Evolutionary conservation across 2,329 filamentous ascomycete genomes (phyloP), one percentile per base, ranked within the genome.

Genomic region (Cryphonectria radicalis): DNA sequence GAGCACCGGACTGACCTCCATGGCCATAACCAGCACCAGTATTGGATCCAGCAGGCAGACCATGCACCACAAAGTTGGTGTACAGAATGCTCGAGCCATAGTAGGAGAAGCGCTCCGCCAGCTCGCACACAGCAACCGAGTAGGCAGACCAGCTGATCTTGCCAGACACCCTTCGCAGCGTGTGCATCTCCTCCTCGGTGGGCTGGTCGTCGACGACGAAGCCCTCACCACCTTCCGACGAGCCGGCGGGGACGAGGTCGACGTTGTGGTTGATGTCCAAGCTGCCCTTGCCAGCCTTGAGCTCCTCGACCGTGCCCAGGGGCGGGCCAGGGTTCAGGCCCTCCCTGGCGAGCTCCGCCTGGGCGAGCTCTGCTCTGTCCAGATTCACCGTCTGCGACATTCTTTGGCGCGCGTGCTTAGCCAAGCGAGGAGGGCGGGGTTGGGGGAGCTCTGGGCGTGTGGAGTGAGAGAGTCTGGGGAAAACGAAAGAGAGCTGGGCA

Each of bases 81-180:
- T 91, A 92, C 42, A 93, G 84, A 43, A 90, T 86, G 60, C 88
- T 87, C 5, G 90, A 90, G 69, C 92, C 92, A 77, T 94, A 93
- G 87, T 93, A 94, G 19, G 90, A 91, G 81, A 93, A 93, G 65
- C 92, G 90, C 82, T 94, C 92, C 82, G 90, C 92, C 70, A 93
- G 82, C 81, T 94, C 92, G 72, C 92, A 88, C 73, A 93, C 89
- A 64, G 90, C 91, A 72, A 94, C 88, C 37, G 89, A 90, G 81
- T 89, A 94, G 71, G 91, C 87, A 69, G 85, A 82, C 86, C 87
- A 90, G 65, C 90, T 89, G 73, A 94, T 88, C 77, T 85, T 85
- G 73, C 89, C 90, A 17, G 89, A 88, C 32, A 92, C 87, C 76
- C 89, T 88, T 66, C 84, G 87, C n/a, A 92, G 86, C 0, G 88